Evolutionary conservation across 805 yeast species (phyloP).

Genomic region (Monosporozyma siamensis): DNA sequence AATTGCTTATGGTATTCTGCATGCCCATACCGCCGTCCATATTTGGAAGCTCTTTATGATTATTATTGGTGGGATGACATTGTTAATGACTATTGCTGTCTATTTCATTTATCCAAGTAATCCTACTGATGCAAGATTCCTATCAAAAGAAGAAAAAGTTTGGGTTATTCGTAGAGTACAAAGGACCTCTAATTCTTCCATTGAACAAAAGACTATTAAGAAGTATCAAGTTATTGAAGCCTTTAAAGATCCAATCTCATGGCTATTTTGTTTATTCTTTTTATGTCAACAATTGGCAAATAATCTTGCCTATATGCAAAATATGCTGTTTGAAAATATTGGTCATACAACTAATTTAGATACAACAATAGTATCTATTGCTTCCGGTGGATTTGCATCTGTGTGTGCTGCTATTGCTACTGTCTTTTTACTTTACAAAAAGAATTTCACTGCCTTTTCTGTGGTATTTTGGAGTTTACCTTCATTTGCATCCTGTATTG

Average conservation of each 20-base stretch:
- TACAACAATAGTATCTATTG: constrained; percentile 46
- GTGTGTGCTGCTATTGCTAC: constrained; percentile 35
- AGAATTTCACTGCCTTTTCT: constrained; percentile 34
- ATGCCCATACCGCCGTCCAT: constrained; percentile 20
- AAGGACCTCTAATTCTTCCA: constrained; percentile 32
- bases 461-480: constrained; percentile 35
- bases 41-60: constrained; percentile 49
- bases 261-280: constrained; percentile 35
- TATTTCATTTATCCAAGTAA: constrained; percentile 44
- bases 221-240: constrained; percentile 42
- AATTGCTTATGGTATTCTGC: constrained; percentile 35
- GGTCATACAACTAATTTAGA: constrained; percentile 36
- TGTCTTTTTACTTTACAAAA: constrained; percentile 25
- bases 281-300: constrained; percentile 43
- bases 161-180: constrained; percentile 41
- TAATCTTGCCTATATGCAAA: constrained; percentile 45
- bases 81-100: constrained; percentile 31
- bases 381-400: constrained; percentile 42
- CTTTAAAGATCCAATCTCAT: constrained; percentile 39
- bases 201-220: constrained; percentile 41
- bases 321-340: constrained; percentile 37
- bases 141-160: constrained; percentile 41
- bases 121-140: constrained; percentile 43
- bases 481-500: constrained; percentile 38
- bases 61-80: constrained; percentile 47